Base-by-base conservation (phyloP, 371 early-diverging fungal species). In the Circinella umbellata region DNA sequence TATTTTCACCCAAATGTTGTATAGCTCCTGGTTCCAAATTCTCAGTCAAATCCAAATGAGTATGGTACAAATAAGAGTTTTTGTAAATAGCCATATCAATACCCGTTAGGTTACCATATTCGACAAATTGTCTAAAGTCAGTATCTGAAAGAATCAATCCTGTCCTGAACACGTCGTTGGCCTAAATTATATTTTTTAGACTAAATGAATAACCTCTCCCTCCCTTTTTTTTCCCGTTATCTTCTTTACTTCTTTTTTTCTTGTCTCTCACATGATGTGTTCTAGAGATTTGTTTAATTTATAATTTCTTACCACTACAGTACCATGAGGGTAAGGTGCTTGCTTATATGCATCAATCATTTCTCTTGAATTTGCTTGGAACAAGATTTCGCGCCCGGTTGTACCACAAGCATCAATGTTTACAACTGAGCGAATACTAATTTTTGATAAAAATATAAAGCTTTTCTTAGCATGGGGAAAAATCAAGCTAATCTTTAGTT, bases 371-470 rank as follows among this genome's bases (percentile, higher is more conserved):
- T 91, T 92, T 36, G 92, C 90, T 72, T 93, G 94, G 80, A 93
- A 93, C 48, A 93, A 74, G 66, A 92, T 88, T 64, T 89, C 92
- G 20, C 87, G 86, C 6, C 94, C 94, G 15, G 80, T 81, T 3
- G 89, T 86, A 4, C 94, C 94, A 75, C 89, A 90, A 1, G 91
- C 89, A 67, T 93, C 94, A 63, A 93, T 76, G 67, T 93, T 93
- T 46, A 93, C 80, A 8, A 93, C 89, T 3, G 90, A 86, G 15
- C 86, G 83, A 49, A 92, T 84, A 4, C 81, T 86, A 53, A 27
- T 27, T 27, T 11, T 20, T 34, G 60, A 34, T 20, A 27, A 37
- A 2, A 5, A n/a, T 4, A 42, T 42, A 51, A 8, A 8, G 15
- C 15, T 14, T 51, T 51, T 1, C 4, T 51, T n/a, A 51, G 47